Base-by-base conservation (phyloP, 75 land plant species). In the Azolla pinnata region DNA sequence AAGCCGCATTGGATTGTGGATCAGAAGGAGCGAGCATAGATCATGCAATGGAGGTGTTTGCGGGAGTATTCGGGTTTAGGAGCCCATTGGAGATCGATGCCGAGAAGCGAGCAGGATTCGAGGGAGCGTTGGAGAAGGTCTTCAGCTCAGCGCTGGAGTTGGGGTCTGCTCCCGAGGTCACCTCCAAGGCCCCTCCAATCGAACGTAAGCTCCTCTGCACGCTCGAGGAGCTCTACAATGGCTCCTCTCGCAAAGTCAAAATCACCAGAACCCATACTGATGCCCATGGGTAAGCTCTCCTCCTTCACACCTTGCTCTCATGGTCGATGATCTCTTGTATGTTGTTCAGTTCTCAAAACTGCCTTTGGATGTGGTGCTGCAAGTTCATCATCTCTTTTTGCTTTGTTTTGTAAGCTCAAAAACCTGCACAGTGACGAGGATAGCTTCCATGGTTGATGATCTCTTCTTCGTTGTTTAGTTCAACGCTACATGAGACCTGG, bases 181-280 rank as follows among this genome's bases (percentile, higher is more conserved):
- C 24, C 2, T 5, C 26, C 47, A 70, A 79, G 50, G 79, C 82
- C 16, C 77, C 69, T 17, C 72, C 83, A 0, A 25, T 73, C 4
- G 72, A 75, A 61, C 73, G 42, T 35, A 60, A 64, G 38, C 79
- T 82, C 8, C 63, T 68, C 20, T 86, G 90, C 66, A 77, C 86
- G 0, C 79, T 86, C 2, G 90, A 86, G 66, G 90, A 86, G 56
- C 64, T 86, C 25, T 79, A 59, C 61, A 38, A 20, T 56, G 90
- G 90, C 1, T 77, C 76, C 61, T 62, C 45, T n/a, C 76, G 71
- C 44, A 77, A 79, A 59, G 60, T 82, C 27, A 67, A 67, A 47
- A 57, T 75, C 57, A 69, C 83, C 0, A 69, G 83, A 61, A 75
- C 67, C 10, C 73, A 67, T 18, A 20, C 75, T 12, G 57, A 67